These are phyloP conservation scores for Hortaea sp. DNA, from an alignment of 2,329 filamentous ascomycete genomes.

Conservation along the genomic window DNA sequence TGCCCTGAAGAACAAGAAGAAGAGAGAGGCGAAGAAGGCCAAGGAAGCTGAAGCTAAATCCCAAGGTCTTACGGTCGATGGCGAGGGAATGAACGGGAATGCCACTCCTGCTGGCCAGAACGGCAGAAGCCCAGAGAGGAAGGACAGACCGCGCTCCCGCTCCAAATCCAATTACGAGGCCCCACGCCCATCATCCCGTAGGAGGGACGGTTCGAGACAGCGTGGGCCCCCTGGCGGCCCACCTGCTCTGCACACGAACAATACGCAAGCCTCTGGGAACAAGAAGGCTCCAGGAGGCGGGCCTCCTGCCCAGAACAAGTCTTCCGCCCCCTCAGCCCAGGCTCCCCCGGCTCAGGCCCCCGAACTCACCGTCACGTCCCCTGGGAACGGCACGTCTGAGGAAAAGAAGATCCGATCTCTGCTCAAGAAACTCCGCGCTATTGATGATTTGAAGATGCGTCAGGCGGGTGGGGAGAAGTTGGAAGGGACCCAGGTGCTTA, in stretches of 20 bases:
- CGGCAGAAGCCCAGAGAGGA: conserved; percentile 11
- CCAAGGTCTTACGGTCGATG: conserved; percentile 33
- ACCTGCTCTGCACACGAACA: conserved; percentile 23
- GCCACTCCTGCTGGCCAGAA: conserved; percentile 2
- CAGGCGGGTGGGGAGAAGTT: conserved; percentile 90
- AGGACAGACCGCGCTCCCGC: conserved; percentile 22
- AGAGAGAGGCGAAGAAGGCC: conserved; percentile 83
- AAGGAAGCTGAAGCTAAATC: conserved; percentile 64
- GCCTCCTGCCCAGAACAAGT: neutral
- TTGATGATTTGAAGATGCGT: conserved; percentile 96
- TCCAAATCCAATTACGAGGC: conserved; percentile 21
- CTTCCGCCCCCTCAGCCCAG: neutral
- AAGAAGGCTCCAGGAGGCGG: conserved; percentile 3
- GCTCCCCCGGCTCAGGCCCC: conserved; percentile 23
- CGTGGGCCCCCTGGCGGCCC: conserved; percentile 8
- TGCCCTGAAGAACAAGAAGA: conserved; percentile 96
- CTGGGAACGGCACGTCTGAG: conserved; percentile 54
- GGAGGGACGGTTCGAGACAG: conserved; percentile 16
- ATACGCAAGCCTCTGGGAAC: conserved; percentile 12
- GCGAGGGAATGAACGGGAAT: conserved; percentile 32
- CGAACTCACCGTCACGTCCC: conserved; percentile 44
- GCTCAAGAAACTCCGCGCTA: conserved; percentile 94
- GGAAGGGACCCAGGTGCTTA: conserved; percentile 97
- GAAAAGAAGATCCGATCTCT: conserved; percentile 92
- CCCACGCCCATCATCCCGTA: conserved; percentile 17